Base-by-base conservation (phyloP, 768 basidiomycete species). In the Termitomyces sp. region DNA sequence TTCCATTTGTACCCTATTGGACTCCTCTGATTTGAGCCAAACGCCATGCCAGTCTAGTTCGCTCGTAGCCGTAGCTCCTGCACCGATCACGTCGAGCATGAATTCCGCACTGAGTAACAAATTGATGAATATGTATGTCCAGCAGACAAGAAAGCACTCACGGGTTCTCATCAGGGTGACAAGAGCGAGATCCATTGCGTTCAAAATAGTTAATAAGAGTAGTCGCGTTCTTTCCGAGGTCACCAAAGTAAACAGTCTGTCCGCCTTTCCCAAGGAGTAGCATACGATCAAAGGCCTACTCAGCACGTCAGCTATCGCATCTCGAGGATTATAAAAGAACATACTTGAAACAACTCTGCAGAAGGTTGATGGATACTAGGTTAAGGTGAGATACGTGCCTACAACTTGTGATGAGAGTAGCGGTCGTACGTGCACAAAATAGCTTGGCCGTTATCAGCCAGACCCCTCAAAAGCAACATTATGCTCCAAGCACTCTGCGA, bases 401-500 rank as follows among this genome's bases (percentile, higher is more conserved):
- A 3, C 49, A 32, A 31, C 12, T 43, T 10, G 6, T 2, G n/a
- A 56, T 5, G 34, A 50, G 32, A 20, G 11, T 12, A 32, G 53
- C 34, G 46, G 45, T 74, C 86, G 57, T 67, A 87, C 79, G 91
- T 96, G 86, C 93, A 95, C 14, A 96, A 76, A 61, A 96, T 94
- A 43, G 91, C 89, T 67, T 94, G 93, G 1, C 94, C 94, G 60
- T 83, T 85, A 62, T 90, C 83, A 5, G 92, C 91, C 36, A 95
- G 83, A 57, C 85, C 82, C 12, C 87, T 81, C 42, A 95, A 76
- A 77, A 95, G 91, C 0, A 80, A 73, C 59, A 92, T 76, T 61
- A 94, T 92, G 10, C 86, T 87, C 91, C 91, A 92, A 2, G 92
- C 92, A 58, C 87, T 89, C 73, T 93, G 91, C 0, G 91, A 92